Conservation (phyloP, 2,329 filamentous ascomycete genomes). For the Polytolypa hystricis region DNA sequence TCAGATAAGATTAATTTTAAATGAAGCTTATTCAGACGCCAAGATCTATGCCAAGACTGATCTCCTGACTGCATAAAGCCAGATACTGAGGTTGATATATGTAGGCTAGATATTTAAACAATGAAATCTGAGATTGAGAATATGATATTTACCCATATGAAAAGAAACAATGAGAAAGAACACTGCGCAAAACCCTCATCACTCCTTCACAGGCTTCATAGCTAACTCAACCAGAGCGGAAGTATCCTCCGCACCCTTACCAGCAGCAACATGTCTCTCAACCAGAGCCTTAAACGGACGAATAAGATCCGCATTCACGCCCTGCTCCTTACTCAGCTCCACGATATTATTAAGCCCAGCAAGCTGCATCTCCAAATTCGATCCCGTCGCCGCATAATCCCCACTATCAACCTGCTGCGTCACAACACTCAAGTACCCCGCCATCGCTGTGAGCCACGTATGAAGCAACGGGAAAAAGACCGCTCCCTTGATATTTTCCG, state of each 20-base stretch:
- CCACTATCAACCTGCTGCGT: conserved; percentile 1
- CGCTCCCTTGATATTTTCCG: not conserved
- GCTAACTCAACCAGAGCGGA: not conserved
- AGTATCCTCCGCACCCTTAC: not conserved
- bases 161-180: too few relatives aligned
- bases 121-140: too few relatives aligned
- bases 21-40: too few relatives aligned
- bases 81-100: too few relatives aligned
- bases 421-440: not conserved
- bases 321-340: not conserved
- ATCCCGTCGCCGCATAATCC: not conserved
- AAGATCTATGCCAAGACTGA: too few relatives aligned
- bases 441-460: conserved; percentile 1
- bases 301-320: conserved; percentile 1
- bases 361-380: conserved; percentile 4
- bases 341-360: not conserved
- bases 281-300: not conserved
- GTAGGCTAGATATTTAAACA: too few relatives aligned
- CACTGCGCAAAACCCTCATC: too few relatives aligned
- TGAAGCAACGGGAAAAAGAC: not conserved
- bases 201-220: too few relatives aligned
- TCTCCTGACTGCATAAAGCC: too few relatives aligned
- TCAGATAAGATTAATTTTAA: too few relatives aligned
- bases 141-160: too few relatives aligned
- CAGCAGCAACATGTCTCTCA: not conserved